phyloP scores from a whole-genome alignment of 2,329 filamentous ascomycete species.

The Botryotinia calthae region DNA sequence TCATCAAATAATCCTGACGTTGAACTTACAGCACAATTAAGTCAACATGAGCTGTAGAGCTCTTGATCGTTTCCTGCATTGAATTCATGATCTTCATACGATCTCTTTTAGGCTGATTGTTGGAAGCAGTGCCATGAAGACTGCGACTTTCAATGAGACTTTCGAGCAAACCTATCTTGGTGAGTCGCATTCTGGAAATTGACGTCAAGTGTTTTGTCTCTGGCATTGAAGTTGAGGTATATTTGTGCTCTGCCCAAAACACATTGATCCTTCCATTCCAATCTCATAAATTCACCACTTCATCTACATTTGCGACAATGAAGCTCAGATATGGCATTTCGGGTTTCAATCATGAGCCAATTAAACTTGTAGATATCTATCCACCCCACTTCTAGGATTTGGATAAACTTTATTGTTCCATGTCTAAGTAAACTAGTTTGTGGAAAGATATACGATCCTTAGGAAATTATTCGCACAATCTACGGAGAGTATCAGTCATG shows the following conservation, averaged over 20 bases:
- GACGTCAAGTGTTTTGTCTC: neutral
- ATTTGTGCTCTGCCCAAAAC: neutral
- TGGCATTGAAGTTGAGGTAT: neutral
- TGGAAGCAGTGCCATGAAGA: neutral
- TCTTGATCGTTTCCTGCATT: neutral
- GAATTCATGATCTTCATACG: neutral
- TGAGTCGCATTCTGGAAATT: fast-evolving
- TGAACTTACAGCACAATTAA: neutral
- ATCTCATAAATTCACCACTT: no score
- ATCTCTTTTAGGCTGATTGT: neutral
- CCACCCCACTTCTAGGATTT: neutral
- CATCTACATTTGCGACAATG: neutral
- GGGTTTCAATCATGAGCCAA: neutral
- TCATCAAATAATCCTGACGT: neutral
- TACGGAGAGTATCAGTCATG: neutral
- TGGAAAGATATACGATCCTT: neutral
- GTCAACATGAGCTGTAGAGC: no score
- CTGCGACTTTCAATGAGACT: neutral
- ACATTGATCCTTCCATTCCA: neutral
- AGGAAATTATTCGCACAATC: neutral
- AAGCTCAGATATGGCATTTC: neutral
- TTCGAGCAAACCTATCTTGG: neutral
- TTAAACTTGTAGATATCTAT: neutral
- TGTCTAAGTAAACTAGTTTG: no score
- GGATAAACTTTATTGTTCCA: neutral